Percentiles rank a stretch among this genome's conserved stretches.
Conservation (phyloP, 2,329 filamentous ascomycete genomes). For the Truncatella angustata region DNA sequence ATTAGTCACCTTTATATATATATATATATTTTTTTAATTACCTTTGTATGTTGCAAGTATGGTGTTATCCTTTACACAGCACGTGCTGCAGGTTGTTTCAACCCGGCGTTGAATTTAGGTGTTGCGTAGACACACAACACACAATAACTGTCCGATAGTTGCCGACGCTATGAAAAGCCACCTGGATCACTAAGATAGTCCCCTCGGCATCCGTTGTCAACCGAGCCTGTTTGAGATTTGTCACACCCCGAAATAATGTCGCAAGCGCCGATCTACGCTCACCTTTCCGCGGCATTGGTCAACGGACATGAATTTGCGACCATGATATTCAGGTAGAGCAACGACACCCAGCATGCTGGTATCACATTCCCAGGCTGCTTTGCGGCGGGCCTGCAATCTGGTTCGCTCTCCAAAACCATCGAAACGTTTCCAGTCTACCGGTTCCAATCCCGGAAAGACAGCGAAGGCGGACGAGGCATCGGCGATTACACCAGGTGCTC, state of each 20-base stretch:
- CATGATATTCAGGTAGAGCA: constrained; percentile 6
- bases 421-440: constrained; percentile 20
- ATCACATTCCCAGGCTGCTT: constrained; percentile 14
- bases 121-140: too few species aligned
- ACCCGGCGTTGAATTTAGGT: too few species aligned
- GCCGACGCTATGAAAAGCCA: too few species aligned
- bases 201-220: neutral
- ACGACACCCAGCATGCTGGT: neutral
- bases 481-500: constrained; percentile 27
- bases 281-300: neutral
- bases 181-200: too few species aligned
- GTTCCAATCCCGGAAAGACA: constrained; percentile 14
- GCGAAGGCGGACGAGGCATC: constrained; percentile 1
- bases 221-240: neutral
- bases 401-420: constrained; percentile 15
- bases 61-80: too few species aligned
- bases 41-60: too few species aligned
- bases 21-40: too few species aligned
- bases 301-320: neutral
- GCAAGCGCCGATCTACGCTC: neutral
- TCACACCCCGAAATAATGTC: neutral
- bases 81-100: too few species aligned
- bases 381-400: constrained; percentile 18
- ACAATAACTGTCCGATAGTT: too few species aligned
- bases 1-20: too few species aligned